Evolutionary conservation across 2,329 filamentous ascomycete species (phyloP).

Genomic region (Ophiocordyceps robertsii): DNA sequence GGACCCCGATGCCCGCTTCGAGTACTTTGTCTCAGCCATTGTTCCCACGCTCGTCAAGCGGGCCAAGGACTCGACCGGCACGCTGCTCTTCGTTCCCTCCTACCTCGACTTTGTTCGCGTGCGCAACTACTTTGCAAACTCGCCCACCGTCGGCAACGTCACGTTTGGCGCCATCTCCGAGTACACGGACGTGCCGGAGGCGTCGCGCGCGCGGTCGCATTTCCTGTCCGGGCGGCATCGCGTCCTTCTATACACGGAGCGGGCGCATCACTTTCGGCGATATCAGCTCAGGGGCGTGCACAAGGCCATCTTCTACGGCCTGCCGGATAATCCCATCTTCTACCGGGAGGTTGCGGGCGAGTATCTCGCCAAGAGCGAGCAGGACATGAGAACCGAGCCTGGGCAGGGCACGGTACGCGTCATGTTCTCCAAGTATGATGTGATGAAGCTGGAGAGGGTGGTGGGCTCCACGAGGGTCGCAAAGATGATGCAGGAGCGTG

Average conservation of each 20-base stretch:
- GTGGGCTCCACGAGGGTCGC: slow-evolving; percentile 70
- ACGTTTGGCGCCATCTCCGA: slow-evolving; percentile 71
- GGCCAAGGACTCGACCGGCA: slow-evolving; percentile 50
- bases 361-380: slow-evolving; percentile 48
- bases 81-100: slow-evolving; percentile 78
- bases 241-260: slow-evolving; percentile 80
- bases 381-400: slow-evolving; percentile 38
- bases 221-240: slow-evolving; percentile 74
- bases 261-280: slow-evolving; percentile 94
- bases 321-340: slow-evolving; percentile 79
- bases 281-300: slow-evolving; percentile 71
- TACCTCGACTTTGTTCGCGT: slow-evolving; percentile 93
- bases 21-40: slow-evolving; percentile 75
- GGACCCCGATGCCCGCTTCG: slow-evolving; percentile 82
- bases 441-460: slow-evolving; percentile 75
- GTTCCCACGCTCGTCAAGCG: slow-evolving; percentile 62
- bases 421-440: slow-evolving; percentile 82
- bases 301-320: slow-evolving; percentile 74
- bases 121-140: slow-evolving; percentile 79
- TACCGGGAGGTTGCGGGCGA: slow-evolving; percentile 64
- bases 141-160: slow-evolving; percentile 36
- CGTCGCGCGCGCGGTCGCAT: slow-evolving; percentile 73
- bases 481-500: slow-evolving; percentile 71
- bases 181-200: slow-evolving; percentile 67
- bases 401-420: slow-evolving; percentile 46